phyloP scores from a whole-genome alignment of 2,329 filamentous ascomycete species.

The Colletotrichum spaethianum region DNA sequence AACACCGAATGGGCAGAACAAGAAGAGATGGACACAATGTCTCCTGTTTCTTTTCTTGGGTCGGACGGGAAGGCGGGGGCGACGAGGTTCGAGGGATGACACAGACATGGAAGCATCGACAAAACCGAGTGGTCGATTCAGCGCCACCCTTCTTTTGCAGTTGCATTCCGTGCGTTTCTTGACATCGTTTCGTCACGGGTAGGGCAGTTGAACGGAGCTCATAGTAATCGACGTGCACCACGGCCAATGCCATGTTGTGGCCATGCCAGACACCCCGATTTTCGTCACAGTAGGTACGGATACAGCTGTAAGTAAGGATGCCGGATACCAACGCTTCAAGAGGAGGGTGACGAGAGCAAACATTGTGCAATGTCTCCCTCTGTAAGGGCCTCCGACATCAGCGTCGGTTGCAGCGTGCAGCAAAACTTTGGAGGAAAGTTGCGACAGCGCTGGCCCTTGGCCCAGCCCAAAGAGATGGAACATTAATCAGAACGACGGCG shows the following conservation, averaged over 20 bases:
- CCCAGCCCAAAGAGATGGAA: constrained; percentile 18
- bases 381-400: neutral
- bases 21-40: constrained; percentile 26
- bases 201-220: neutral
- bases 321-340: neutral
- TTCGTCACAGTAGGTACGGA: neutral
- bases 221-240: neutral
- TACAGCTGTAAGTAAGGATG: neutral
- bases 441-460: constrained; percentile 3
- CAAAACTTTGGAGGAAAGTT: neutral
- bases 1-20: neutral
- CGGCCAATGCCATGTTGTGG: neutral
- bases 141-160: neutral
- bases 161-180: neutral
- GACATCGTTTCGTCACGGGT: neutral
- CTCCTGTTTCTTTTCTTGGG: constrained; percentile 34
- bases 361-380: neutral
- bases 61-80: constrained; percentile 14
- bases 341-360: neutral
- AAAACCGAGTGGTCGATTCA: constrained; percentile 3
- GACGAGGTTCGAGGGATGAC: constrained; percentile 9
- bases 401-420: neutral
- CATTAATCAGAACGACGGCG: constrained; percentile 15
- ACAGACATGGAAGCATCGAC: constrained; percentile 11
- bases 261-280: neutral